Evolutionary conservation across 768 basidiomycete species (phyloP), one percentile per base, ranked within the genome.

Genomic region (Lyophyllum atratum): DNA sequence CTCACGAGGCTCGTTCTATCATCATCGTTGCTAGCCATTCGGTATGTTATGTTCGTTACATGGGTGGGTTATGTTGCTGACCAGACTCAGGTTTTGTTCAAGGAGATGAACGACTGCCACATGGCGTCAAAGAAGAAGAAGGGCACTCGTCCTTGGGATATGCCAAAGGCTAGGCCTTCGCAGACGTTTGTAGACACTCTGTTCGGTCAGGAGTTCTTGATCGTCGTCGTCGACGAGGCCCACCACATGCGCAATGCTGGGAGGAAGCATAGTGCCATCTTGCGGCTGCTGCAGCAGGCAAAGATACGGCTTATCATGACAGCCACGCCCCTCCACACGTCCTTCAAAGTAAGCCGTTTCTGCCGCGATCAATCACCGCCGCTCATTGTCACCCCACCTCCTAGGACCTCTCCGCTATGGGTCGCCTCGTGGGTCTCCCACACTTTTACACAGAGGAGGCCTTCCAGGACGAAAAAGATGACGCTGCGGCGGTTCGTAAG

Each of bases 391-490:
- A 31, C 11, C 9, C 52, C 25, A 39, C 14, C 11, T 37, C 7
- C 45, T n/a, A 73, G 70, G 70, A 74, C 33, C 51, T 71, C 0
- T 57, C 68, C 0, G 54, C 63, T 1, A 67, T 75, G 64, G 67
- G 65, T 4, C 61, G 69, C 3, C 56, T 75, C 0, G 49, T 61
- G 0, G 71, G 74, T 1, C 54, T 72, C 2, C 49, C 60, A 0
- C 46, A 64, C 44, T 74, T 73, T 45, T 60, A 69, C 2, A 64
- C 53, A 0, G 39, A 64, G 10, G 47, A 6, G 1, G 62, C 66
- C 1, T 39, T 49, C 11, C 31, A 34, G 0, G 66, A 71, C 6
- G 71, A 70, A 43, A 72, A 67, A 44, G 54, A 52, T 0, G 65
- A 71, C 14, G 42, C 37, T 0, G n/a, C 45, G 1, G 49, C 40